Base-by-base conservation (phyloP, 768 basidiomycete genomes). In the Kwoniella shandongensis region DNA sequence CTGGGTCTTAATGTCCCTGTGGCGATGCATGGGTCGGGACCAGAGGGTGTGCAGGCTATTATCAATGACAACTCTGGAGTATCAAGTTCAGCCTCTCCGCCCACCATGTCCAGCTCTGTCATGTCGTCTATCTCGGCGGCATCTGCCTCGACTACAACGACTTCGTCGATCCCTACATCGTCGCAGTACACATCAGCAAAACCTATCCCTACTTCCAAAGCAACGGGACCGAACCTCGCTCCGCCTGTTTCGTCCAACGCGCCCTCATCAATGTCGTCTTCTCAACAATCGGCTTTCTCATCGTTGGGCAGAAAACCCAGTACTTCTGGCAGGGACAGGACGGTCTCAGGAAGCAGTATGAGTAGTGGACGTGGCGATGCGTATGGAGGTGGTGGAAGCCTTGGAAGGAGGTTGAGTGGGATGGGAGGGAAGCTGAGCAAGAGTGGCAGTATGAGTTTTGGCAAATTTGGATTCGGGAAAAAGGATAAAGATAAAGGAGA, bases 381-480 rank as follows among this genome's bases (percentile, higher is more conserved):
- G 2, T 69, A 69, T 53, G 48, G 48, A 8, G 64, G 65, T 23
- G 65, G 67, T 11, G 61, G 70, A n/a, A 54, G 63, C 20, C 53
- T 75, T 11, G 61, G 63, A 2, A 66, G 63, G 39, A 54, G 59
- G 10, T 39, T 70, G 32, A 60, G 59, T 39, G 59, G 59, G n/a
- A 60, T 60, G 59, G 45, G 52, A 15, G 57, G 57, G 15, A 59
- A 59, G 35, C 51, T 69, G 51, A 54, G 69, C 10, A 63, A 66
- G 27, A 62, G 56, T 13, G 65, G 70, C 4, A 65, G 61, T 25
- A 67, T 71, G 57, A 58, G 61, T 32, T 66, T 66, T 49, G 62
- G 66, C 23, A 72, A 70, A 52, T 61, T 73, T 23, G 70, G 70
- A 5, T 62, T 72, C 15, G 70, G 73, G 4, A 69, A 65, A 51